Conservation (phyloP, 192 early-diverging fungal species). For the Coemansia sp. region DNA sequence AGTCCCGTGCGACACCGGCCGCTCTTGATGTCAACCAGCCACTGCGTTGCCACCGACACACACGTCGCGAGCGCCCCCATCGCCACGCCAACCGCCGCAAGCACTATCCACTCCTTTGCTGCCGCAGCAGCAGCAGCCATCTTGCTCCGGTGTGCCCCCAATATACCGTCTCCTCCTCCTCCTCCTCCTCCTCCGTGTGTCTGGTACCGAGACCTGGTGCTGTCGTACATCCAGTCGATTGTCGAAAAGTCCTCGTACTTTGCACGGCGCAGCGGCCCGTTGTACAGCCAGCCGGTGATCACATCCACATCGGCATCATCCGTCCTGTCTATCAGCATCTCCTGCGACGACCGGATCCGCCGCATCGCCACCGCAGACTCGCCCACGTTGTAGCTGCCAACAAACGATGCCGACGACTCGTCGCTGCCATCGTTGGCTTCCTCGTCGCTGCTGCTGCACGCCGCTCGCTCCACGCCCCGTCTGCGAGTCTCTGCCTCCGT, state of each 20-base stretch:
- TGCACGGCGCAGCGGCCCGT: constrained; percentile 50
- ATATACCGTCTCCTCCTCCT: constrained; percentile 6
- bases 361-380: constrained; percentile 31
- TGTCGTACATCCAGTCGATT: constrained; percentile 58
- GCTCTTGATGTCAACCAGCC: constrained; percentile 82
- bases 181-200: constrained; percentile 26
- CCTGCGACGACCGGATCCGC: constrained; percentile 39
- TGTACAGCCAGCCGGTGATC: constrained; percentile 55
- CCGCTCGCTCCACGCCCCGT: background rate
- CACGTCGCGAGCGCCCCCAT: constrained; percentile 52
- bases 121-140: constrained; percentile 24
- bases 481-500: background rate
- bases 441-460: constrained; percentile 3
- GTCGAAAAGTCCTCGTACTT: constrained; percentile 57
- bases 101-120: constrained; percentile 44
- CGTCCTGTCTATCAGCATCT: constrained; percentile 29
- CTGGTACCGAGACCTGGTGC: constrained; percentile 40
- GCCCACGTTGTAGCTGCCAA: constrained; percentile 18
- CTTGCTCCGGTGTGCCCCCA: constrained; percentile 2
- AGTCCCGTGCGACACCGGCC: constrained; percentile 82
- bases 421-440: background rate
- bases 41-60: constrained; percentile 57
- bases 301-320: constrained; percentile 36
- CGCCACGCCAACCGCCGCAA: constrained; percentile 41
- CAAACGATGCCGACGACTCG: constrained; percentile 7